phyloP scores from a whole-genome alignment of 176 grass and related monocot species.

The Tillandsia leiboldiana region DNA sequence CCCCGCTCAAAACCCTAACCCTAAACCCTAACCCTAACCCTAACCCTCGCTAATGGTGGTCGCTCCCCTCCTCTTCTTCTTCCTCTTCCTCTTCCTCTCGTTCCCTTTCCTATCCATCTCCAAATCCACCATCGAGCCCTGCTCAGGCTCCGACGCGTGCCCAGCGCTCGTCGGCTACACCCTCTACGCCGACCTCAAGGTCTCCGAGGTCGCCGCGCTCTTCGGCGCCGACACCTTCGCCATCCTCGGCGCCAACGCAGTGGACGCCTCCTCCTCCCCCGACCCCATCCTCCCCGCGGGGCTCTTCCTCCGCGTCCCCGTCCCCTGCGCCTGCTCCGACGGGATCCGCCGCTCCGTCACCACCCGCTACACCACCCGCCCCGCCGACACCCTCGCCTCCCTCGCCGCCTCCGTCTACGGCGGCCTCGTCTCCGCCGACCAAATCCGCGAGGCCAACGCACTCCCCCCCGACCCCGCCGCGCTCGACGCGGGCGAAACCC shows the following conservation, averaged over 20 bases:
- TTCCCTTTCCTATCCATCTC: constrained; percentile 28
- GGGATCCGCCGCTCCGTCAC: constrained; percentile 60
- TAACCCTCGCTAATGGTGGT: background rate
- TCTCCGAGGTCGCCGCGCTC: constrained; percentile 75
- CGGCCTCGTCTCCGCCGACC: constrained; percentile 59
- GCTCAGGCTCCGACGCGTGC: constrained; percentile 64
- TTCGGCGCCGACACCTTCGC: constrained; percentile 41
- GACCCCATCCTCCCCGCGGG: constrained; percentile 74
- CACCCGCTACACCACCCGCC: constrained; percentile 54
- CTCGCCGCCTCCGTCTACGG: constrained; percentile 45
- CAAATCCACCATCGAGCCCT: constrained; percentile 92
- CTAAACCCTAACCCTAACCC: fast-evolving
- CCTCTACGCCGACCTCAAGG: constrained; percentile 91
- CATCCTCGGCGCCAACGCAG: constrained; percentile 54
- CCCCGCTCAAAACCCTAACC: fast-evolving
- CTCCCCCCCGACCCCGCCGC: constrained; percentile 16
- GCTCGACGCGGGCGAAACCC: constrained; percentile 52
- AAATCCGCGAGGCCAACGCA: constrained; percentile 61
- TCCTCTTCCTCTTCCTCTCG: constrained; percentile 27
- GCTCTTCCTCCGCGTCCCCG: constrained; percentile 53
- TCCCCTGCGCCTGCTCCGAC: constrained; percentile 68
- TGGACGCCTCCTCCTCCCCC: constrained; percentile 47
- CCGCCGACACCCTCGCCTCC: constrained; percentile 55
- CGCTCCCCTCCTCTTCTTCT: constrained; percentile 9
- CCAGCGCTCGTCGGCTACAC: constrained; percentile 75